Evolutionary conservation across 108 stramenopile species (phyloP), one percentile per base, ranked within the genome.

Genomic region (Schizochytrium sp.): DNA sequence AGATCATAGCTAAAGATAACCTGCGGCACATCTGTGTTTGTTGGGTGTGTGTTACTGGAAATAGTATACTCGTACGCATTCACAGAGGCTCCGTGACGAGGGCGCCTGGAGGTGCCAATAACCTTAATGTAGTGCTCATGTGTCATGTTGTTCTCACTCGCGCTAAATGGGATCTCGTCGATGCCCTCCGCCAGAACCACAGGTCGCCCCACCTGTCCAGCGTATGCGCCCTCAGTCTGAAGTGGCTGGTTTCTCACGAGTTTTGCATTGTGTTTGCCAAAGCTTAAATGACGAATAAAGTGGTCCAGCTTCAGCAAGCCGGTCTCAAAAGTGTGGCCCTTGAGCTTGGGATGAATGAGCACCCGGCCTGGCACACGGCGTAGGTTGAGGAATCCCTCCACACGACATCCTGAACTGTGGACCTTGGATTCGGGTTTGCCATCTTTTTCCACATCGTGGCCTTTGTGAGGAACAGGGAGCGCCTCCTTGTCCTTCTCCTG

Each of bases 91-190:
- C 76, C 76, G 3, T 53, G 76, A 40, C 2, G 47, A 2, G 76
- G 76, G n/a, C 47, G 45, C 50, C 76, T 47, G 28, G 76, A 55
- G 76, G 76, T 83, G 1, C 50, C 47, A 28, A 83, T 55, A 40
- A 83, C 76, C 53, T 83, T 83, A 38, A 83, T 55, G n/a, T 83
- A 83, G 47, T 83, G 76, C 76, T 83, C 76, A 50, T 55, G 53
- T 10, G 76, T 83, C n/a, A 12, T 10, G 2, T 83, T 83, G 50
- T 55, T 55, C 45, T 83, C 53, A 8, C 8, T 28, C 28, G 76
- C 47, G 3, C 47, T 55, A 3, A 83, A 83, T n/a, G 50, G 50
- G 76, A 83, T 83, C 53, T 83, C 76, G 76, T 83, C 76, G 47
- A 55, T 28, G 53, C 50, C 50, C 76, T 83, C 76, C 50, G 76